Evolutionary conservation across 805 yeast genomes (phyloP).

Genomic region (Barnettozyma populi): DNA sequence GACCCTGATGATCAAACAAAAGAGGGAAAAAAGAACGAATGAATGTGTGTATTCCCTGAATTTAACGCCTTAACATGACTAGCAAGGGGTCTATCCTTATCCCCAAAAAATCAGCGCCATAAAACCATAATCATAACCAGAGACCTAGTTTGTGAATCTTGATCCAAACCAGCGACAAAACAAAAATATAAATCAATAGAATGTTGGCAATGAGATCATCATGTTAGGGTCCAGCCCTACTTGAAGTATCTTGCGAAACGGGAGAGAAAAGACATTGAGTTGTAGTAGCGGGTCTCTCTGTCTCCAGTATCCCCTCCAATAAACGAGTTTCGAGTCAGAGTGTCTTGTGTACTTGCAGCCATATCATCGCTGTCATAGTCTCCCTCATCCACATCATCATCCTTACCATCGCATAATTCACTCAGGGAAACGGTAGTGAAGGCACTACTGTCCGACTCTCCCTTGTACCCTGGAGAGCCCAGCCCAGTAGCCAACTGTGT

Average conservation of each 20-base stretch:
- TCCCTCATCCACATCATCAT: conserved; percentile 10
- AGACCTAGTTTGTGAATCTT: background rate
- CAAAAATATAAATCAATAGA: background rate
- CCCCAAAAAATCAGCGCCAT: background rate
- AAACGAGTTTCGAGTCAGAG: conserved; percentile 12
- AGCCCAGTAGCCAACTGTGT: background rate
- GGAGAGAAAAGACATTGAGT: conserved; percentile 22
- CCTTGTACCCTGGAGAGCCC: conserved; percentile 9
- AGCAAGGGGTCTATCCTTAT: background rate
- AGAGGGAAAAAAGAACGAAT: background rate
- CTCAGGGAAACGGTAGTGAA: conserved; percentile 21
- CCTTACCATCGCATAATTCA: conserved; percentile 16
- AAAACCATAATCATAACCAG: background rate
- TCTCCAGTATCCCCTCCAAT: conserved; percentile 5
- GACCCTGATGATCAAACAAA: background rate
- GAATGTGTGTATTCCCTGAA: background rate
- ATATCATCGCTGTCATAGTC: conserved; percentile 14
- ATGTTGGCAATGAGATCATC: conserved; percentile 5
- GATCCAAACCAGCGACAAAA: background rate
- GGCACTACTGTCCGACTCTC: conserved; percentile 22
- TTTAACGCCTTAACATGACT: background rate
- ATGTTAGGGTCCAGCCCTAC: background rate
- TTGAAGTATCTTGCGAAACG: conserved; percentile 23
- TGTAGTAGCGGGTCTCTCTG: conserved; percentile 19
- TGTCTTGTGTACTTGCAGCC: conserved; percentile 19